Evolutionary conservation across 164 flowering plant genomes (phyloP).

Genomic region (Euptelea pleiosperma): DNA sequence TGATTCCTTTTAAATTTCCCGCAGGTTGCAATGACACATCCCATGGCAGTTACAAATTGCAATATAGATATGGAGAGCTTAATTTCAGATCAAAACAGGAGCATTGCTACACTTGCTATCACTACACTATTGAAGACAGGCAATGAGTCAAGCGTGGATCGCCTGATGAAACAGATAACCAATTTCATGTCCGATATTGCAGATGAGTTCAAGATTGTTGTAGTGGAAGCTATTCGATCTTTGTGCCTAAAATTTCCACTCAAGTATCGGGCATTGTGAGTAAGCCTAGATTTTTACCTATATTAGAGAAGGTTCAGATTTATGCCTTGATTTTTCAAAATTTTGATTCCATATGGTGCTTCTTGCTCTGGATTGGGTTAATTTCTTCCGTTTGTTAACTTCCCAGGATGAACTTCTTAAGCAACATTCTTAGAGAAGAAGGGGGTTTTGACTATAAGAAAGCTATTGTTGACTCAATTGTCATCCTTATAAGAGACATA

Average conservation of each 20-base stretch:
- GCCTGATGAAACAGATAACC: slow-evolving; percentile 93
- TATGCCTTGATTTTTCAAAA: background rate
- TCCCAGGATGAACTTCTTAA: slow-evolving; percentile 95
- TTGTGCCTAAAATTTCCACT: slow-evolving; percentile 87
- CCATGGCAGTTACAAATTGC: slow-evolving; percentile 84
- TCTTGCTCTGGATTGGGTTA: background rate
- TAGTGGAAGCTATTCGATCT: slow-evolving; percentile 91
- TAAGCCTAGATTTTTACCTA: slow-evolving; percentile 13
- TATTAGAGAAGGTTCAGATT: background rate
- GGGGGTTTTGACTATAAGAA: slow-evolving; percentile 99
- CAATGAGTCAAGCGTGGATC: slow-evolving; percentile 92
- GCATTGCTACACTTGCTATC: slow-evolving; percentile 79
- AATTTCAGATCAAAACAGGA: slow-evolving; percentile 79
- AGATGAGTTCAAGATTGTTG: slow-evolving; percentile 95
- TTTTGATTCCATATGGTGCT: background rate
- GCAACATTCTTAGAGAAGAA: slow-evolving; percentile 96
- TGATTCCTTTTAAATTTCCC: background rate
- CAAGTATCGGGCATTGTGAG: slow-evolving; percentile 85
- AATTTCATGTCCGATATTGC: slow-evolving; percentile 98
- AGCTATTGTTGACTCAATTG: slow-evolving; percentile 95
- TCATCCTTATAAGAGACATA: slow-evolving; percentile 88
- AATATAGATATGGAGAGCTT: slow-evolving; percentile 88
- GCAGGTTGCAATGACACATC: slow-evolving; percentile 89
- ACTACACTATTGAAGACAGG: slow-evolving; percentile 83
- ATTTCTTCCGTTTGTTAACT: too few relatives aligned